A percentile compares a stretch with the other conserved stretches of the same genome.
Evolutionary conservation across 805 yeast species (phyloP).

Genomic region (Wickerhamiella qilinensis): DNA sequence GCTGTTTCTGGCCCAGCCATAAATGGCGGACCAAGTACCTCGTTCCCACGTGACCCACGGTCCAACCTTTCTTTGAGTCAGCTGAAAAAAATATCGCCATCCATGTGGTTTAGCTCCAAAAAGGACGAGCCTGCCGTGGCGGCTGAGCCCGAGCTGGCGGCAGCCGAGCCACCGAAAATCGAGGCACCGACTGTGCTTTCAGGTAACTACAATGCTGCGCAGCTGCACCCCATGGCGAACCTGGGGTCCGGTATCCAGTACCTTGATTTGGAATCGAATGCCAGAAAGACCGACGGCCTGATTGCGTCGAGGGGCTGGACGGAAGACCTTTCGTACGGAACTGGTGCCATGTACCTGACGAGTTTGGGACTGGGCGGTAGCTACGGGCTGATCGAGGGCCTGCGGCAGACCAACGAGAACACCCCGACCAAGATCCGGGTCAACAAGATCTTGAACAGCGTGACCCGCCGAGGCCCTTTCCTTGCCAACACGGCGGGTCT

Average conservation of each 20-base stretch:
- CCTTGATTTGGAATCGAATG: slow-evolving; percentile 52
- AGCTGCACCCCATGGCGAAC: slow-evolving; percentile 85
- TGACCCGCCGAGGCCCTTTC: slow-evolving; percentile 92
- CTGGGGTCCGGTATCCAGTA: slow-evolving; percentile 80
- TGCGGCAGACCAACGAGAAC: slow-evolving; percentile 55
- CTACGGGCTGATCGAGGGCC: slow-evolving; percentile 76
- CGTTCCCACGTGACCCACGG: too few species aligned
- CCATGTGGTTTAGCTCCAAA: not conserved
- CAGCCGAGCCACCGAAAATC: not conserved
- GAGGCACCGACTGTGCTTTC: slow-evolving; percentile 8
- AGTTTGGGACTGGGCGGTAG: slow-evolving; percentile 80
- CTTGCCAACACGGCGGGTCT: slow-evolving; percentile 93
- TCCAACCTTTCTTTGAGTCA: too few species aligned
- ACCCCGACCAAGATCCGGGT: slow-evolving; percentile 69
- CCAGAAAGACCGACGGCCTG: slow-evolving; percentile 47
- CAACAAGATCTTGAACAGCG: slow-evolving; percentile 78
- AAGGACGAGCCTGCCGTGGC: too few species aligned
- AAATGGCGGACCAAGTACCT: too few species aligned
- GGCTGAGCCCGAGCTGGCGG: not conserved
- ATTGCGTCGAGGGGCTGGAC: slow-evolving; percentile 96
- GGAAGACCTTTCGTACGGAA: slow-evolving; percentile 94
- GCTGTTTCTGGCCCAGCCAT: too few species aligned
- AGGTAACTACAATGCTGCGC: slow-evolving; percentile 41
- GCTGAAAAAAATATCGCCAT: not conserved
- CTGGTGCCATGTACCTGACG: slow-evolving; percentile 80